These are phyloP conservation scores for Leccinum incarnatum DNA, from an alignment of 768 basidiomycete species.

Conservation along the genomic window DNA sequence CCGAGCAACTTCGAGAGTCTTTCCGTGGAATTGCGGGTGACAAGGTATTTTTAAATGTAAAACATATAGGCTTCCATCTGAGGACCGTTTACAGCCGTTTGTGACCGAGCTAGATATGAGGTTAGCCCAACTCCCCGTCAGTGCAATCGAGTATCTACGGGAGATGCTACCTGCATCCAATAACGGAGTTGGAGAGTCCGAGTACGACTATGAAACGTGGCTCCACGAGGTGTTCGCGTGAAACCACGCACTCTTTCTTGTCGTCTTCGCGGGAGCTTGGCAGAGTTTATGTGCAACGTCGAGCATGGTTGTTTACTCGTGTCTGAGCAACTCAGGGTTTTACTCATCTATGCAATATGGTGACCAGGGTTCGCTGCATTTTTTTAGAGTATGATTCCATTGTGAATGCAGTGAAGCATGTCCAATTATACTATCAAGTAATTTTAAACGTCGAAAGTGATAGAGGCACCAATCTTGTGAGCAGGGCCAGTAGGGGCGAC, in stretches of 20 bases:
- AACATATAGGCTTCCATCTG: background rate
- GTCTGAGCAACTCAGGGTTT: background rate
- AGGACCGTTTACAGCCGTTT: slow-evolving; percentile 57
- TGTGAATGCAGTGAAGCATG: slow-evolving; percentile 11
- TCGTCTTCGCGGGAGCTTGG: background rate
- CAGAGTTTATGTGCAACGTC: background rate
- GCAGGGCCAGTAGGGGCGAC: slow-evolving; percentile 57
- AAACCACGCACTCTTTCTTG: slow-evolving; percentile 1
- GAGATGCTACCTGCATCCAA: slow-evolving; percentile 69
- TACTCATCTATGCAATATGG: background rate
- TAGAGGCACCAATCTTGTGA: slow-evolving; percentile 81
- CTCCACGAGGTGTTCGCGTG: slow-evolving; percentile 73
- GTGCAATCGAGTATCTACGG: slow-evolving; percentile 76
- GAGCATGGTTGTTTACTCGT: background rate
- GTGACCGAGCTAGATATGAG: slow-evolving; percentile 93
- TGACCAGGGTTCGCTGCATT: background rate
- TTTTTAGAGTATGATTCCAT: slow-evolving; percentile 11
- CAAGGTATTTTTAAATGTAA: slow-evolving; percentile 54
- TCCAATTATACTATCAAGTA: slow-evolving; percentile 21
- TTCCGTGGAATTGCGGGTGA: slow-evolving; percentile 90
- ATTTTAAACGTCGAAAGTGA: slow-evolving; percentile 69
- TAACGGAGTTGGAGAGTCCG: slow-evolving; percentile 57
- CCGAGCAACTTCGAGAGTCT: slow-evolving; percentile 87
- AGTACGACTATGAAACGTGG: slow-evolving; percentile 84
- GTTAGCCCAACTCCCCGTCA: slow-evolving; percentile 72